A percentile compares a stretch with the other conserved stretches of the same genome.
Evolutionary conservation across 345 rosid species (phyloP).

Genomic region (Microcos paniculata): DNA sequence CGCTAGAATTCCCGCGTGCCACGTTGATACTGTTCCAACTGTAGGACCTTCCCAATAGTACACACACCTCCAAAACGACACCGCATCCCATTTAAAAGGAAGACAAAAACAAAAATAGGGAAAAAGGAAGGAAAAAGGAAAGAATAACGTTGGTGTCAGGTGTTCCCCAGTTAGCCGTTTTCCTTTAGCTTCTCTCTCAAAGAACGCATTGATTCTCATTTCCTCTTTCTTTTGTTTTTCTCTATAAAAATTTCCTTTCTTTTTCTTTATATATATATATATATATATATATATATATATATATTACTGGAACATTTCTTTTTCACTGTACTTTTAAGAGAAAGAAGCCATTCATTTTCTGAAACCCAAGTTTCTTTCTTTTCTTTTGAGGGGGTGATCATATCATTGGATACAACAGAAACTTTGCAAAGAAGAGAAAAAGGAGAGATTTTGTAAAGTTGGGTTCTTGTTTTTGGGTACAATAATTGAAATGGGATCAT

Average conservation of each 20-base stretch:
- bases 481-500: slow-evolving; percentile 60
- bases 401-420: slow-evolving; percentile 32
- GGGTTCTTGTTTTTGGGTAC: slow-evolving; percentile 8
- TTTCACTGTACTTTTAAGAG: slow-evolving; percentile 31
- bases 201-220: slow-evolving; percentile 40
- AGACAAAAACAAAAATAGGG: background rate
- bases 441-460: background rate
- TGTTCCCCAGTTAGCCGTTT: slow-evolving; percentile 42
- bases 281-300: slow-evolving; percentile 13
- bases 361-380: background rate
- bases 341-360: slow-evolving; percentile 12
- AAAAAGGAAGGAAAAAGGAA: background rate
- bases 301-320: slow-evolving; percentile 22
- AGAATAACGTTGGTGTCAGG: slow-evolving; percentile 44
- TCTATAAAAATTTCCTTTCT: background rate
- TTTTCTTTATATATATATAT: slow-evolving; percentile 12
- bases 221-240: slow-evolving; percentile 2
- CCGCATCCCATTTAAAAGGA: slow-evolving; percentile 7
- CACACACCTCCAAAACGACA: slow-evolving; percentile 12
- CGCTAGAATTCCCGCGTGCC: slow-evolving; percentile 5
- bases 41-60: background rate
- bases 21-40: background rate
- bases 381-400: slow-evolving; percentile 12
- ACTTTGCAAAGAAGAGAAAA: slow-evolving; percentile 3
- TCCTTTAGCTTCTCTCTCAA: slow-evolving; percentile 39